Base-by-base conservation (phyloP, 345 rosid genomes). In the Acer saccharum region DNA sequence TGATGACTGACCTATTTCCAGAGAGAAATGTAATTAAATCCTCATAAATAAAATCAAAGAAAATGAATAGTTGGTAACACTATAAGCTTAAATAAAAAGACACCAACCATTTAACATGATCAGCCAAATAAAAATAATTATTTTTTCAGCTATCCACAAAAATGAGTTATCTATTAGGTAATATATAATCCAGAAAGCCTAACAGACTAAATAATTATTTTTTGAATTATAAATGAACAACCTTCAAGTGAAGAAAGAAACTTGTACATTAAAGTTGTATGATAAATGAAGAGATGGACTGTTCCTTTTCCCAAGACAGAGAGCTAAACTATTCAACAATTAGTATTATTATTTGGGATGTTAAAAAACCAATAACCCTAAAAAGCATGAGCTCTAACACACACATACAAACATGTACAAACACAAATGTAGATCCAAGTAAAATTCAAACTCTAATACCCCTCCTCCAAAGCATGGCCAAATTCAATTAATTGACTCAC, bases 1-100 rank as follows among this genome's bases (percentile, higher is more conserved):
- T 82, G 85, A 72, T 82, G 85, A 67, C 85, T 82, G 23, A 82
- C 85, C 85, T 82, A 43, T 32, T 63, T 50, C 71, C 70, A 61
- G 48, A 43, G 18, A 70, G n/a, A 25, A 35, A 7, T 23, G 27
- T n/a, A 14, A 72, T 0, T 10, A 41, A 65, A 25, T 18, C 13
- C 13, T 63, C 17, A 48, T 27, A 60, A 60, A 18, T 7, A 60
- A 21, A 60, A 60, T 9, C 11, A 46, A 7, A 50, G 7, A 6
- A 14, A n/a, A 75, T 32, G n/a, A 17, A 9, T 39, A 48, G 57
- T 65, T 21, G 20, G 71, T 48, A 61, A 25, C 14, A 62, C 66
- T 41, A 8, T 20, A 57, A 11, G 16, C 57, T 20, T 3, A 39
- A 10, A 60, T 23, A 62, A 63, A 23, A 70, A 62, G 6, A 3